Evolutionary conservation across 129 eudicot genomes (phyloP).

Genomic region (Artemisia tridentata): DNA sequence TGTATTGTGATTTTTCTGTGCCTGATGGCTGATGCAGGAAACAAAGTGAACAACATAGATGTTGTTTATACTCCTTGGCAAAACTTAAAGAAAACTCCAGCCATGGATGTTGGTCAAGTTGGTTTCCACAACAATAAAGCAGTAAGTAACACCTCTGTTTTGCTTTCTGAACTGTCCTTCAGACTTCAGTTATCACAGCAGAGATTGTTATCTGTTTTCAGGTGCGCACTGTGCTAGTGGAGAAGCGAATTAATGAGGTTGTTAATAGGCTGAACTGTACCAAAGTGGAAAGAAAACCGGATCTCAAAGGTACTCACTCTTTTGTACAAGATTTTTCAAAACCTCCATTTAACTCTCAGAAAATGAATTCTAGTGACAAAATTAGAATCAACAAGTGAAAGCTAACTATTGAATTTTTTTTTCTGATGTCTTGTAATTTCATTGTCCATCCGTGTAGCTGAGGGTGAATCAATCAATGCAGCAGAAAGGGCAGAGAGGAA

Average conservation of each 20-base stretch:
- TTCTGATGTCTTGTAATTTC: slow-evolving; percentile 23
- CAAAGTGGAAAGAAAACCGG: slow-evolving; percentile 91
- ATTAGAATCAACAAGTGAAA: slow-evolving; percentile 3
- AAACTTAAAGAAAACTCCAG: slow-evolving; percentile 91
- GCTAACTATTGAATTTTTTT: not conserved
- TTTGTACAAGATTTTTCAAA: not conserved
- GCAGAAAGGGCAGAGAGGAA: slow-evolving; percentile 98
- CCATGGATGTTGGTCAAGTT: slow-evolving; percentile 99
- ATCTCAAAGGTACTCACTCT: slow-evolving; percentile 62
- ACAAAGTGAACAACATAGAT: slow-evolving; percentile 90
- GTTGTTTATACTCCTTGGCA: slow-evolving; percentile 98
- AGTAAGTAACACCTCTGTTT: slow-evolving; percentile 39
- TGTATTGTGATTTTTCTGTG: not conserved
- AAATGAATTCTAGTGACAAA: not conserved
- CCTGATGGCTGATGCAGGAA: slow-evolving; percentile 50
- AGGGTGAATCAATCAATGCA: slow-evolving; percentile 82
- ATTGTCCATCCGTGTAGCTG: slow-evolving; percentile 52
- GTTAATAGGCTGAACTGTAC: slow-evolving; percentile 88
- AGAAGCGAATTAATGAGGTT: slow-evolving; percentile 92
- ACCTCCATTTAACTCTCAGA: too few species aligned
- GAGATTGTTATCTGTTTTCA: slow-evolving; percentile 26
- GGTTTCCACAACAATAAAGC: slow-evolving; percentile 85
- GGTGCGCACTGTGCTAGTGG: slow-evolving; percentile 96
- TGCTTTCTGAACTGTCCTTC: not conserved
- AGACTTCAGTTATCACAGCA: not conserved